phyloP scores from a whole-genome alignment of 2,329 filamentous ascomycete genomes.

The Aspergillus jensenii region DNA sequence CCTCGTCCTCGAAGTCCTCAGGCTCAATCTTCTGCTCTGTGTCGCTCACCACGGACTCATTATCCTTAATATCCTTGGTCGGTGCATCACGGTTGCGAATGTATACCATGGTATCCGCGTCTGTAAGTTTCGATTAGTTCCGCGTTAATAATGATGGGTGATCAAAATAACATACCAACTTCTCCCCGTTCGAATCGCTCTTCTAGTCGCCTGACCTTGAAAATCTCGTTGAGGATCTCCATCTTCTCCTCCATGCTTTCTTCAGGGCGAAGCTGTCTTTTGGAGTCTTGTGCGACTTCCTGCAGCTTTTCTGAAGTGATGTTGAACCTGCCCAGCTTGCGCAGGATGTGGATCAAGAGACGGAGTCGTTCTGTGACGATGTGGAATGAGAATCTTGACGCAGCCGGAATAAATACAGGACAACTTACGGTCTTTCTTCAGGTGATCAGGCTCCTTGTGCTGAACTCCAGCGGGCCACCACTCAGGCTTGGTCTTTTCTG shows the following conservation, averaged over 20 bases:
- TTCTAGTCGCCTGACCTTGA: constrained; percentile 40
- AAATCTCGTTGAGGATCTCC: constrained; percentile 42
- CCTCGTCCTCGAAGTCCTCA: constrained; percentile 31
- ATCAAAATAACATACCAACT: constrained; percentile 33
- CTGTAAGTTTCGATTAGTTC: constrained; percentile 19
- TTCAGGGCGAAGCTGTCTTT: constrained; percentile 36
- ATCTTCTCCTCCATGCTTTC: constrained; percentile 36
- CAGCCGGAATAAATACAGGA: no score
- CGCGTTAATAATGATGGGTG: background rate
- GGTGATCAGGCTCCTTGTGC: constrained; percentile 51
- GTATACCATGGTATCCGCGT: constrained; percentile 37
- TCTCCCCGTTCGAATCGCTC: constrained; percentile 43
- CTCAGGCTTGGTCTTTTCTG: constrained; percentile 46
- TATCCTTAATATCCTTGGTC: constrained; percentile 32
- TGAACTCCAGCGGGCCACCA: constrained; percentile 47
- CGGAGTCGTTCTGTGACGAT: constrained; percentile 32
- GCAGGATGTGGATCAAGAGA: constrained; percentile 42
- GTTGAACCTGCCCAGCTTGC: constrained; percentile 34
- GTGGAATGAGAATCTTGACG: background rate
- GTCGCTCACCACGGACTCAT: constrained; percentile 26
- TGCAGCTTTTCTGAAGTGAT: constrained; percentile 41
- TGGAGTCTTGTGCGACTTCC: constrained; percentile 41
- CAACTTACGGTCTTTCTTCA: constrained; percentile 46
- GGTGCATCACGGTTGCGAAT: constrained; percentile 38
- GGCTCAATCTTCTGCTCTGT: constrained; percentile 19